These are phyloP conservation scores for Trichoderma sp. DNA, from an alignment of 2,329 filamentous ascomycete species.

Conservation along the genomic window DNA sequence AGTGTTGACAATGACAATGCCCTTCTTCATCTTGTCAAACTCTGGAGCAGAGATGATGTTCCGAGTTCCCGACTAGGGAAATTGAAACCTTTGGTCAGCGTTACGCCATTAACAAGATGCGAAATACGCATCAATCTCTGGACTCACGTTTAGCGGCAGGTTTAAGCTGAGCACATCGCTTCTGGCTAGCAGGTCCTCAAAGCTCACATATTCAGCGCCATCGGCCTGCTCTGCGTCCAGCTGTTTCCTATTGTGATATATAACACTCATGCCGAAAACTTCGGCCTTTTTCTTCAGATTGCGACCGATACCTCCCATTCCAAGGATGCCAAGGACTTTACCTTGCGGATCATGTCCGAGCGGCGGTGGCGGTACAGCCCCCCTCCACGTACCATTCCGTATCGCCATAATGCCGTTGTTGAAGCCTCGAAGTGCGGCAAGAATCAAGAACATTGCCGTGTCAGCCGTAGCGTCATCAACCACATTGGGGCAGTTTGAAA, in stretches of 20 bases:
- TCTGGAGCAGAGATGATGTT: conserved; percentile 24
- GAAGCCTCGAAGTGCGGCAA: conserved; percentile 44
- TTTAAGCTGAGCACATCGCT: conserved; percentile 42
- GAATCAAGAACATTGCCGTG: conserved; percentile 40
- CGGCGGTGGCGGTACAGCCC: conserved; percentile 23
- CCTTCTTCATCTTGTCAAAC: conserved; percentile 46
- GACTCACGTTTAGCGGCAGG: conserved; percentile 21
- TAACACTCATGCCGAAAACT: conserved; percentile 42
- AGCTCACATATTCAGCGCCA: conserved; percentile 35
- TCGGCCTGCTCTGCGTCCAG: conserved; percentile 34
- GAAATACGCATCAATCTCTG: not conserved
- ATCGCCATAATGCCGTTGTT: conserved; percentile 37
- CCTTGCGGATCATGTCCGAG: conserved; percentile 42
- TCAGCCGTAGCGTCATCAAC: conserved; percentile 52
- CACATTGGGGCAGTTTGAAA: conserved; percentile 53
- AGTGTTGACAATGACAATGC: conserved; percentile 48
- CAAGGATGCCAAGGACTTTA: conserved; percentile 46
- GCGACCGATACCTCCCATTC: conserved; percentile 47
- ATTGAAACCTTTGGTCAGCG: not conserved
- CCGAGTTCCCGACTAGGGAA: not conserved
- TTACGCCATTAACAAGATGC: not conserved
- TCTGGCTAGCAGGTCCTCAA: conserved; percentile 38
- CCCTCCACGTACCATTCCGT: conserved; percentile 39
- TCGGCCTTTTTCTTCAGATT: conserved; percentile 36
- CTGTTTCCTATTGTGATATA: conserved; percentile 41